These are phyloP conservation scores for Fusarium coicis DNA, from an alignment of 2,329 filamentous ascomycete species.

Conservation along the genomic window DNA sequence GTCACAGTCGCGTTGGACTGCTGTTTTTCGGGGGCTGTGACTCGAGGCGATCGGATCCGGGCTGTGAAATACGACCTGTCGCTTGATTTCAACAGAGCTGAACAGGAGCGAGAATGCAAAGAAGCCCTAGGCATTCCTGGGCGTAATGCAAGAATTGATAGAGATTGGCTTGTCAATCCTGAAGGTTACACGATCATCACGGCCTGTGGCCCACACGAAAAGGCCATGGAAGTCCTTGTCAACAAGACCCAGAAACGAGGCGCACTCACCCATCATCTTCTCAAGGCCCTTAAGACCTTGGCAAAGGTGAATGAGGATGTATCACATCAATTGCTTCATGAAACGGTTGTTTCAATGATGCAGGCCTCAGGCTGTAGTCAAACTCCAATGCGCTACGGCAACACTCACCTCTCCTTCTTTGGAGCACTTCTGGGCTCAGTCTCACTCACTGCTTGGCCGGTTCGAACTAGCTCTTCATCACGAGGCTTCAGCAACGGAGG, in stretches of 20 bases:
- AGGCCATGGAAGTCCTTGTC: neutral
- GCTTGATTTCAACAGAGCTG: rapidly evolving
- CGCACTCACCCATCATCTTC: neutral
- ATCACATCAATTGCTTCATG: neutral
- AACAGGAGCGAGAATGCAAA: neutral
- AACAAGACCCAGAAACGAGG: neutral
- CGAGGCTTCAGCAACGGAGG: neutral
- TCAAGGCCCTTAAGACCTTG: rapidly evolving
- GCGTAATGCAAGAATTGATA: rapidly evolving
- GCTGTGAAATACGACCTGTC: neutral
- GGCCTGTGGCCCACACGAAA: neutral
- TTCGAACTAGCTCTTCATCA: neutral
- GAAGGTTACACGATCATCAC: rapidly evolving
- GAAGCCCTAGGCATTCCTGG: rapidly evolving
- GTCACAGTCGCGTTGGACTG: neutral
- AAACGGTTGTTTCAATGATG: neutral
- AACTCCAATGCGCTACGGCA: neutral
- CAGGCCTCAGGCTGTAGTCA: neutral
- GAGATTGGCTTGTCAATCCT: neutral
- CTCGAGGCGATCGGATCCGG: neutral
- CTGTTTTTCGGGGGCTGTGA: neutral
- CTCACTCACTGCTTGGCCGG: rapidly evolving
- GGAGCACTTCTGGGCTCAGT: rapidly evolving
- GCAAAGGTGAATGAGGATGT: neutral
- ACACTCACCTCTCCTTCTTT: neutral